These are phyloP conservation scores for Annulohypoxylon nitens DNA, from an alignment of 495 filamentous ascomycete species.

Conservation along the genomic window DNA sequence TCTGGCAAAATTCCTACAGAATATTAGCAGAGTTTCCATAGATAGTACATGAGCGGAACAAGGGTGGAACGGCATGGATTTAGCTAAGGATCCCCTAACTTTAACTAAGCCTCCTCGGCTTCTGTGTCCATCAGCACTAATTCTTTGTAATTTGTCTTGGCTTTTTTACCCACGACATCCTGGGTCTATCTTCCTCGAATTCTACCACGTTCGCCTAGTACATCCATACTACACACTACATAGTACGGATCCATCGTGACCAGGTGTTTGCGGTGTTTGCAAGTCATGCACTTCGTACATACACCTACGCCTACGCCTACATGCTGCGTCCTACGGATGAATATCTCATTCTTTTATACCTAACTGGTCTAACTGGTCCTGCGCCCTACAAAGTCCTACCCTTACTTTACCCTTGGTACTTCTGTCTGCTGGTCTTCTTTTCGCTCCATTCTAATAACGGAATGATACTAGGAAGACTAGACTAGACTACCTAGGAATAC, in stretches of 20 bases:
- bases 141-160: slow-evolving; percentile 29
- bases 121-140: slow-evolving; percentile 19
- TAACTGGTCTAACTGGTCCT: background rate
- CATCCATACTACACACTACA: background rate
- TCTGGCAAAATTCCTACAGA: background rate
- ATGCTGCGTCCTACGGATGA: background rate
- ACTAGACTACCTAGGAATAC: background rate
- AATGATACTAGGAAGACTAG: background rate
- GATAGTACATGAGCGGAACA: background rate
- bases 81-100: slow-evolving; percentile 30
- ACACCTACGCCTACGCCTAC: background rate
- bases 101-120: slow-evolving; percentile 26
- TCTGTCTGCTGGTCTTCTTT: background rate
- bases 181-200: background rate
- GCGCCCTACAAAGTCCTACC: slow-evolving; percentile 21
- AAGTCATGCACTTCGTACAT: background rate
- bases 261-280: slow-evolving; percentile 1
- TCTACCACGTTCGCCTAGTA: background rate
- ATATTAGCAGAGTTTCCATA: background rate
- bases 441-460: slow-evolving; percentile 29
- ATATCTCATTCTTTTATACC: background rate
- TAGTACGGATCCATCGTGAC: background rate
- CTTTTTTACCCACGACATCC: slow-evolving; percentile 23
- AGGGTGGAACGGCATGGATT: background rate
- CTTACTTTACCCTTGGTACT: background rate